phyloP scores from a whole-genome alignment of 805 yeast genomes.

The Starmerella floris region DNA sequence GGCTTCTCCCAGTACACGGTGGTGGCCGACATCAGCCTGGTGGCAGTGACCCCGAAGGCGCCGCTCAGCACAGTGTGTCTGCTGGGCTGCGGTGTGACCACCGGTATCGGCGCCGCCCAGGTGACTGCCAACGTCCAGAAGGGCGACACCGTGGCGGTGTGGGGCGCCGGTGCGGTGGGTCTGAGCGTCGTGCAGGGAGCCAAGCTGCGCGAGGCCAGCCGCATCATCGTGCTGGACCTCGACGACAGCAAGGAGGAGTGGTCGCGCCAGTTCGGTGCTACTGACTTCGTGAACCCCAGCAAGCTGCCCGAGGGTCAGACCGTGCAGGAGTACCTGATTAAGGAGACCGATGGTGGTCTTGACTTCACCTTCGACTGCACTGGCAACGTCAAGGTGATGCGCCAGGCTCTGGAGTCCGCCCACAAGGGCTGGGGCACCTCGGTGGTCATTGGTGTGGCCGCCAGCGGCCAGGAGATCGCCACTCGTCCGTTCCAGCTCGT shows the following conservation, averaged over 20 bases:
- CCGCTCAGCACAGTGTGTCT: slow-evolving; percentile 77
- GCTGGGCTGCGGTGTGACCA: slow-evolving; percentile 96
- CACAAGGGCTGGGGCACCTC: slow-evolving; percentile 99
- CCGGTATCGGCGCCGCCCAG: slow-evolving; percentile 96
- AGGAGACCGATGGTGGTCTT: slow-evolving; percentile 91
- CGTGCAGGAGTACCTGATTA: slow-evolving; percentile 56
- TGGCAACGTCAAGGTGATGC: slow-evolving; percentile 90
- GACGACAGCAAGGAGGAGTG: slow-evolving; percentile 73
- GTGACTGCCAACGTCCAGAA: slow-evolving; percentile 80
- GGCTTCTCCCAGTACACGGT: slow-evolving; percentile 96
- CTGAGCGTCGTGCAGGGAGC: slow-evolving; percentile 95
- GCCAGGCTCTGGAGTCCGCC: slow-evolving; percentile 90
- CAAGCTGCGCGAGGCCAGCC: slow-evolving; percentile 61
- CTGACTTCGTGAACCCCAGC: slow-evolving; percentile 81
- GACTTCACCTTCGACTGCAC: slow-evolving; percentile 97
- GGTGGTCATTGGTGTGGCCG: slow-evolving; percentile 93
- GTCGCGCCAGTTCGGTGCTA: slow-evolving; percentile 86
- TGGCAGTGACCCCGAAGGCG: slow-evolving; percentile 75
- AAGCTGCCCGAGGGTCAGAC: slow-evolving; percentile 45
- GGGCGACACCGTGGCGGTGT: slow-evolving; percentile 90
- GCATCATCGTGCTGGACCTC: slow-evolving; percentile 70
- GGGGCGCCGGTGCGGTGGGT: slow-evolving; percentile 98
- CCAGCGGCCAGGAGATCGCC: slow-evolving; percentile 91
- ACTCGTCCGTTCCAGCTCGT: slow-evolving; percentile 98
- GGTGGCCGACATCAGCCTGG: slow-evolving; percentile 93